phyloP scores from a whole-genome alignment of 2,329 filamentous ascomycete species.

The Penicillium glabrum region DNA sequence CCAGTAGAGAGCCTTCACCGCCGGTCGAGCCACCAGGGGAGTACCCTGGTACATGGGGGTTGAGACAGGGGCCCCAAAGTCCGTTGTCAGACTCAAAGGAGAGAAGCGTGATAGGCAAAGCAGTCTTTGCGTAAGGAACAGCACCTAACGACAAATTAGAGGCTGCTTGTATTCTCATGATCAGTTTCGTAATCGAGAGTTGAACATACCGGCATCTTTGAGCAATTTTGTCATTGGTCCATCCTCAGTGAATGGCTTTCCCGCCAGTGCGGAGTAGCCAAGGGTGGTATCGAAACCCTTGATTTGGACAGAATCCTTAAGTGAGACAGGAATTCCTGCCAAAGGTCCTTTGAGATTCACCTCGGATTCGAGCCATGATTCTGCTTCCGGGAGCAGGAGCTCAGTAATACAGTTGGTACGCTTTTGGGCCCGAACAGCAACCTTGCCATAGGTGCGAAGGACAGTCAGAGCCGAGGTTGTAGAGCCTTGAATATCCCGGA shows the following conservation, averaged over 20 bases:
- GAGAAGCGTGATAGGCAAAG: slow-evolving; percentile 79
- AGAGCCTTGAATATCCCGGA: slow-evolving; percentile 73
- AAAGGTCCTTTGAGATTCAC: slow-evolving; percentile 77
- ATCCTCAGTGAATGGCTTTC: slow-evolving; percentile 66
- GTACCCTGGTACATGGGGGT: slow-evolving; percentile 81
- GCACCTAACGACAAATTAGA: slow-evolving; percentile 56
- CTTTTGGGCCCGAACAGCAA: slow-evolving; percentile 77
- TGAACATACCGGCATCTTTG: slow-evolving; percentile 68
- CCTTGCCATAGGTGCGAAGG: slow-evolving; percentile 82
- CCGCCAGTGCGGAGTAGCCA: slow-evolving; percentile 72
- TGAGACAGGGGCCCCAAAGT: slow-evolving; percentile 79
- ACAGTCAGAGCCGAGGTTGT: slow-evolving; percentile 67
- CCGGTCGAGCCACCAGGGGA: slow-evolving; percentile 87
- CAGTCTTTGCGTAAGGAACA: slow-evolving; percentile 90
- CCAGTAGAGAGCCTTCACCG: slow-evolving; percentile 78
- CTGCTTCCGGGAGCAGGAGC: slow-evolving; percentile 75
- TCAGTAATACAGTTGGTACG: slow-evolving; percentile 91
- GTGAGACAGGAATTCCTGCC: slow-evolving; percentile 80
- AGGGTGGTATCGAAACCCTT: slow-evolving; percentile 80
- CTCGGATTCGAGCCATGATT: slow-evolving; percentile 64
- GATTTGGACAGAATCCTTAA: slow-evolving; percentile 78
- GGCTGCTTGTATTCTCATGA: not conserved
- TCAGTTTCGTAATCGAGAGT: not conserved
- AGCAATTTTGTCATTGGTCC: slow-evolving; percentile 72
- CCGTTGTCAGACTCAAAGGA: slow-evolving; percentile 80